Evolutionary conservation across 2,329 filamentous ascomycete genomes (phyloP), one percentile per base, ranked within the genome.

Genomic region (Aspergillus aculeatus): DNA sequence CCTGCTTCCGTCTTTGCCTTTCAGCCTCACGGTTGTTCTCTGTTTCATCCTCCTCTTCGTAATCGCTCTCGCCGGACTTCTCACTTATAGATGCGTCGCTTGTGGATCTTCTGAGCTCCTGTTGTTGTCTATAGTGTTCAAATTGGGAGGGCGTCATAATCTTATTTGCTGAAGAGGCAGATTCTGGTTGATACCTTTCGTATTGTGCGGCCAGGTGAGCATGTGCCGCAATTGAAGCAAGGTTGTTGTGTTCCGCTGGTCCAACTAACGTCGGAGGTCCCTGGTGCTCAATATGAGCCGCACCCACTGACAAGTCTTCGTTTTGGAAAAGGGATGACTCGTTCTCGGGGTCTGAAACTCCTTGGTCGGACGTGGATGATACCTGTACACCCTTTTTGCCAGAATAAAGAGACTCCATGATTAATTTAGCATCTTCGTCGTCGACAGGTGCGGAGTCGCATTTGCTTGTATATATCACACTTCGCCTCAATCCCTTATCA

Each of bases 141-240:
- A 96, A 96, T 72, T 96, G 87, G 11, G 88, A 90, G 1, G 89
- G 89, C 1, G 92, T 96, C 91, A 96, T 96, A 63, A 95, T 89
- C 75, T 95, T 95, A 72, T 85, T 89, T 21, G 81, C 80, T 4
- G 70, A 69, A 9, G 82, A 67, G 7, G 69, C 64, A 3, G 74
- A 67, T 47, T 70, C 67, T 4, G 73, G 68, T 19, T 75, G 62
- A 5, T 63, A 72, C 32, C 78, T 71, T 58, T 81, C 78, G 59
- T 78, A 81, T 57, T 76, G 75, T 47, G 75, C 74, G n/a, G 79
- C 80, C 57, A 82, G 71, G 24, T 73, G 74, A n/a, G 75, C 80
- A 61, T 77, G 71, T 19, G 72, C 76, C 31, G 75, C 74, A 47
- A 82, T 77, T n/a, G 68, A 68, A 41, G 65, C 49, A n/a, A 66